Conservation (phyloP, 2,329 filamentous ascomycete genomes). For the Fusarium burgessii region DNA sequence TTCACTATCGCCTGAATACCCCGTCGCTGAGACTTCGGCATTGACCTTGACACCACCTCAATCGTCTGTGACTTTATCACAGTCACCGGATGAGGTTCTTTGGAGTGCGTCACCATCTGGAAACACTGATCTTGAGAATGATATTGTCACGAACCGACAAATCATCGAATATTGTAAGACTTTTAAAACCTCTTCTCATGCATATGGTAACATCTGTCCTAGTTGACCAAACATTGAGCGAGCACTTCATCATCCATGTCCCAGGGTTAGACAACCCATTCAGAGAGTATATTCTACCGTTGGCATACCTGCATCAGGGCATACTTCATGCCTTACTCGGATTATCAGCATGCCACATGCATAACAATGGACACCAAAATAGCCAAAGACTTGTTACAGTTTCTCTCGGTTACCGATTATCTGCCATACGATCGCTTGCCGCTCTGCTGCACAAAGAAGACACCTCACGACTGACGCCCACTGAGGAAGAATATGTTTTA, state of each 20-base stretch:
- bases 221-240: slow-evolving; percentile 41
- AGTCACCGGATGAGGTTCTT: neutral
- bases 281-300: slow-evolving; percentile 36
- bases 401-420: slow-evolving; percentile 40
- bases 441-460: slow-evolving; percentile 37
- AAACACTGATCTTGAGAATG: slow-evolving; percentile 1
- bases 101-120: neutral
- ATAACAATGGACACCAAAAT: slow-evolving; percentile 22
- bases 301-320: slow-evolving; percentile 43
- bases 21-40: neutral
- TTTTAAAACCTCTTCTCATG: rapidly evolving
- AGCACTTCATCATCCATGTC: slow-evolving; percentile 35
- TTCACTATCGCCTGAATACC: neutral
- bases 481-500: slow-evolving; percentile 43
- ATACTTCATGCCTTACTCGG: slow-evolving; percentile 47
- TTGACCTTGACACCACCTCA: neutral
- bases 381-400: slow-evolving; percentile 19
- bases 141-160: slow-evolving; percentile 8
- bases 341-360: slow-evolving; percentile 44
- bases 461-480: neutral
- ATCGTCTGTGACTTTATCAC: neutral
- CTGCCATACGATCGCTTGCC: slow-evolving; percentile 40
- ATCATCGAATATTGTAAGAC: slow-evolving; percentile 29
- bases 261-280: slow-evolving; percentile 42
- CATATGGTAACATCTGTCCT: neutral